Base-by-base conservation (phyloP, 2,329 filamentous ascomycete species). In the Aspergillus proliferans region DNA sequence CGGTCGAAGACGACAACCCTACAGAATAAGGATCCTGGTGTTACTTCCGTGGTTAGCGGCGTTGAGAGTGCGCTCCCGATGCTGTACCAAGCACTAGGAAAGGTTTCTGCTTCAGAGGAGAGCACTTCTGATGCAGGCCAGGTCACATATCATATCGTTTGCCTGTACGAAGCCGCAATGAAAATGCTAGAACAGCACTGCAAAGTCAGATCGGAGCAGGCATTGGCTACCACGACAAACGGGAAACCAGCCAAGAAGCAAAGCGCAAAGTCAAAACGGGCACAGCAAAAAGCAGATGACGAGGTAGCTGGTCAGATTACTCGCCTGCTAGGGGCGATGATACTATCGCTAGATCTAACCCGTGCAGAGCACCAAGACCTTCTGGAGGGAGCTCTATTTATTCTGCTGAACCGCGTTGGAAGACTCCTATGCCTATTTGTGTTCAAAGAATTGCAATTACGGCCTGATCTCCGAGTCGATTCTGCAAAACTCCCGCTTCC, bases 311-410 rank as follows among this genome's bases (percentile, higher is more conserved):
- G 47, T 10, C 48, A 50, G 1, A 48, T 71, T 4, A 52, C 49
- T 26, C 52, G 55, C n/a, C 24, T 68, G 1, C 52, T 71, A 8
- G 56, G 52, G 36, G 59, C 46, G 2, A 68, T 71, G 64, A 53
- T 61, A 2, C 45, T 58, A 8, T 63, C 59, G 5, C 54, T 70
- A 8, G 60, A 69, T 41, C 41, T 55, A 6, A 43, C 51, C 1
- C 54, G 56, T 41, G 14, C 50, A 19, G 58, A 58, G 12, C 65
- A 71, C 21, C 56, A 59, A 18, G 55, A 64, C 14, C 49, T 74
- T 4, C 56, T 75, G 14, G 73, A 76, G 58, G 73, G 72, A 0
- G 66, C 70, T 24, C 54, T 75, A 6, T 71, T 59, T 41, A 45
- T 65, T 8, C 47, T 72, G 4, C 54, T 76, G 1, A 53, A 64